Percentiles rank a stretch among this genome's conserved stretches.
Evolutionary conservation across 139 green algal species (phyloP).

Genomic region (Chloropicon primus): DNA sequence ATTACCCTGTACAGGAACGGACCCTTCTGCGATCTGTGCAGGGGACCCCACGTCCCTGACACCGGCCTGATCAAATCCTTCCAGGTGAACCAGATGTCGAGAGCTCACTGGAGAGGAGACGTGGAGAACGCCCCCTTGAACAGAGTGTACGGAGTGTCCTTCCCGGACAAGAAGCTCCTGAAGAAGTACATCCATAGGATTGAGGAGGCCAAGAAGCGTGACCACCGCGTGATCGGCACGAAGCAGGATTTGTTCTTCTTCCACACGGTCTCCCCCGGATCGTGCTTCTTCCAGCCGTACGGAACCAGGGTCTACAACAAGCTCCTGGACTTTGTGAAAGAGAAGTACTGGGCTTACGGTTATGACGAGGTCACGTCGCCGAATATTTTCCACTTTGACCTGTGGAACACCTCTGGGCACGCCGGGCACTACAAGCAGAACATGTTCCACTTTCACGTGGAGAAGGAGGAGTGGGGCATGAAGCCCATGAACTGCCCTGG

Average conservation of each 20-base stretch:
- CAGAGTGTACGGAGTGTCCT: conserved; percentile 93
- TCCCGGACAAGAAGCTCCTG: conserved; percentile 82
- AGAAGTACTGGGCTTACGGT: conserved; percentile 95
- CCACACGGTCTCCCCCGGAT: conserved; percentile 70
- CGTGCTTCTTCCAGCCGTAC: conserved; percentile 87
- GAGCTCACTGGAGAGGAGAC: conserved; percentile 81
- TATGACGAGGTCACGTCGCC: conserved; percentile 94
- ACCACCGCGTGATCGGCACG: conserved; percentile 82
- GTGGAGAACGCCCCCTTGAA: conserved; percentile 52
- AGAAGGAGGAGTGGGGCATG: conserved; percentile 86
- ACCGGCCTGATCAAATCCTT: conserved; percentile 58
- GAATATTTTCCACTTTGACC: conserved; percentile 98
- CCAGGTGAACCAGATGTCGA: conserved; percentile 48
- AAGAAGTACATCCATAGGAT: conserved; percentile 89
- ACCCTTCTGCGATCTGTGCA: conserved; percentile 94
- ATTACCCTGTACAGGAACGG: conserved; percentile 84
- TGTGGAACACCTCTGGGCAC: conserved; percentile 89
- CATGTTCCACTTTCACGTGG: conserved; percentile 92
- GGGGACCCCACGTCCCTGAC: conserved; percentile 83
- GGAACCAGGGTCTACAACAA: conserved; percentile 88
- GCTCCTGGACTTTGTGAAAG: conserved; percentile 58
- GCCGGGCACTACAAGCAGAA: conserved; percentile 96
- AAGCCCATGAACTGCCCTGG: conserved; percentile 99
- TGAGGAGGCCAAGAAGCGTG: conserved; percentile 93
- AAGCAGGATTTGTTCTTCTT: conserved; percentile 88